Evolutionary conservation across 495 filamentous ascomycete species (phyloP).

Genomic region (Halenospora varia): DNA sequence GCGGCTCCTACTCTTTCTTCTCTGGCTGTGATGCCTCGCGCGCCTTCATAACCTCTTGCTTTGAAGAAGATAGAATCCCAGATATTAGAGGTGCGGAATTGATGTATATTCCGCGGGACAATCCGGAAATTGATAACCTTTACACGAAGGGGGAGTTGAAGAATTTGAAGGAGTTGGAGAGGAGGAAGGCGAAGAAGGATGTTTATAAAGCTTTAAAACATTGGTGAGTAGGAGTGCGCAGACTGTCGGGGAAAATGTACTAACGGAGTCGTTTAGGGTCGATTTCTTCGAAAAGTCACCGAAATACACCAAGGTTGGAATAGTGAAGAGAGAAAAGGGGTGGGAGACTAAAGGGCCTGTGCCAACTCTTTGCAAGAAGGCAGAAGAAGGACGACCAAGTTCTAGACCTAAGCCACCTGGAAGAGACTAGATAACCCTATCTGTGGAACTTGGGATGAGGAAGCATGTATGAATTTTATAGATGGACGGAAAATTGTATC

Average conservation of each 20-base stretch:
- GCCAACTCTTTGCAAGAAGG: constrained; percentile 40
- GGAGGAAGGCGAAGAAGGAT: constrained; percentile 44
- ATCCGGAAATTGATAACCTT: constrained; percentile 47
- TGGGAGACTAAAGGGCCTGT: constrained; percentile 43
- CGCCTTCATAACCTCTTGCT: constrained; percentile 96
- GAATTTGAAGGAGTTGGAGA: constrained; percentile 49
- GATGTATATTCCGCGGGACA: constrained; percentile 79
- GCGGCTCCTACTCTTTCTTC: constrained; percentile 85
- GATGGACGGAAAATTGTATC: too few species aligned
- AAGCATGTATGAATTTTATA: too few species aligned
- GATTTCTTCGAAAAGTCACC: constrained; percentile 72
- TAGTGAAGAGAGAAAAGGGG: constrained; percentile 44
- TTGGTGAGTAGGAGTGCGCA: constrained; percentile 41
- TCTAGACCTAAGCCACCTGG: constrained; percentile 32
- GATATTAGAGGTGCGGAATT: constrained; percentile 85
- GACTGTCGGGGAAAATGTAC: neutral
- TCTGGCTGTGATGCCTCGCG: constrained; percentile 82
- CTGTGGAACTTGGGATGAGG: too few species aligned
- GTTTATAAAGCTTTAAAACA: constrained; percentile 55
- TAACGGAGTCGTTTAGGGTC: constrained; percentile 26
- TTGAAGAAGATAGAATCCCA: constrained; percentile 73
- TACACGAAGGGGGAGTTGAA: constrained; percentile 50
- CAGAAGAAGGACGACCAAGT: constrained; percentile 36
- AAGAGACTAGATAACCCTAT: too few species aligned
- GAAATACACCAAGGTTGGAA: constrained; percentile 72